Evolutionary conservation across 768 basidiomycete genomes (phyloP), one percentile per base, ranked within the genome.

Genomic region (Hortiboletus campestris): DNA sequence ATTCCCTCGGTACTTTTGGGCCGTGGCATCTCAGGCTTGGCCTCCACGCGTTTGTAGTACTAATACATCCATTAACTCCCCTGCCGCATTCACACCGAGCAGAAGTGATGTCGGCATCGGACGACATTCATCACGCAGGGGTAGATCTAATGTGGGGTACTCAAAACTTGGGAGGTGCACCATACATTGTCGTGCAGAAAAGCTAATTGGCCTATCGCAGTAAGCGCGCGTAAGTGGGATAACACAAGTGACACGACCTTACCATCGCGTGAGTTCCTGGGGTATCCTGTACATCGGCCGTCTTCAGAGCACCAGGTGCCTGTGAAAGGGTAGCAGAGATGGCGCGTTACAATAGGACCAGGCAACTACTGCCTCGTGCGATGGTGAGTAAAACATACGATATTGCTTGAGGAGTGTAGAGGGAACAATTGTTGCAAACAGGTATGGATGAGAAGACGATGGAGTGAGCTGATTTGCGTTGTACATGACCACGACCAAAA

Each of bases 401-500:
- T 68, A 65, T 53, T 64, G 66, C 72, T 64, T 55, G 70, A 68
- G 46, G 51, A 39, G 38, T 56, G 67, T 66, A 52, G 42, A 55
- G 48, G 55, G 49, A 64, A 65, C 53, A 64, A 57, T 63, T 67
- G 64, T 63, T 64, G 70, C 72, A 70, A 64, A 66, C 62, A 61
- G 58, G 60, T 57, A 62, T 65, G 63, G 51, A 60, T 60, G 69
- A 60, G 49, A 50, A 59, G 64, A 62, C 49, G 67, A 65, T 61
- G 69, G 49, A 53, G 51, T 61, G 67, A 59, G 62, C 55, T 62
- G 66, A 52, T 67, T 62, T 63, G 68, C 67, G 66, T 72, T 72
- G 72, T 73, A 71, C 72, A 73, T 51, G 70, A 66, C 66, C 71
- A 73, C 68, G 55, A 72, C 57, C 55, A 56, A 25, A 69, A 71